Base-by-base conservation (phyloP, 768 basidiomycete species). In the Termitomyces sp. region DNA sequence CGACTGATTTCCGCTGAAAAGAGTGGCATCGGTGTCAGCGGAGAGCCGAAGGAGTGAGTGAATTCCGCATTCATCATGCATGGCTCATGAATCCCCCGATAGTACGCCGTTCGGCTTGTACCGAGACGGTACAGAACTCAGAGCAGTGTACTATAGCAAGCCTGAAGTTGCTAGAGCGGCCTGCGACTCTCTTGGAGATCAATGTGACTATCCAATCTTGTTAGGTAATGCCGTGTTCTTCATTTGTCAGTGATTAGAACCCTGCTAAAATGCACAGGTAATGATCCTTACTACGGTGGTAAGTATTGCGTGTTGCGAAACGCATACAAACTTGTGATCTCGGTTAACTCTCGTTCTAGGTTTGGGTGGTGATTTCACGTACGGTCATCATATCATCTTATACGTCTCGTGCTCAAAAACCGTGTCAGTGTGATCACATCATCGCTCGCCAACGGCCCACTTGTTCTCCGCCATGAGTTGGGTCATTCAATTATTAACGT, bases 281-380 rank as follows among this genome's bases (percentile, higher is more conserved):
- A 93, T 64, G 90, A 92, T 71, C 88, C 91, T 7, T 71, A 86
- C 6, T 92, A 92, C 63, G 91, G 91, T 60, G 91, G 90, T 88
- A 69, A 53, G 81, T 38, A 20, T 24, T 24, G 22, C 12, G 45
- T 46, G 28, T 40, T 36, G 5, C 32, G 56, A 39, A 54, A 33
- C 22, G 32, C 8, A 15, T 55, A n/a, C 15, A 5, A 22, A 52
- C 20, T 22, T 15, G 50, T 18, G 7, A 18, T 36, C 22, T 24
- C 44, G 12, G 49, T 51, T 32, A 40, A 49, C 36, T 53, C 12
- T 28, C 12, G 22, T 40, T 20, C 32, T 60, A 91, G 90, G 91
- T 5, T 75, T 92, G 40, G 90, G 91, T 3, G 91, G 91, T 16
- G 81, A 85, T 64, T 91, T 90, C 70, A 90, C 88, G 91, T 90